Evolutionary conservation across 169 alveolate genomes (phyloP).

Genomic region (Plasmodium vinckei): DNA sequence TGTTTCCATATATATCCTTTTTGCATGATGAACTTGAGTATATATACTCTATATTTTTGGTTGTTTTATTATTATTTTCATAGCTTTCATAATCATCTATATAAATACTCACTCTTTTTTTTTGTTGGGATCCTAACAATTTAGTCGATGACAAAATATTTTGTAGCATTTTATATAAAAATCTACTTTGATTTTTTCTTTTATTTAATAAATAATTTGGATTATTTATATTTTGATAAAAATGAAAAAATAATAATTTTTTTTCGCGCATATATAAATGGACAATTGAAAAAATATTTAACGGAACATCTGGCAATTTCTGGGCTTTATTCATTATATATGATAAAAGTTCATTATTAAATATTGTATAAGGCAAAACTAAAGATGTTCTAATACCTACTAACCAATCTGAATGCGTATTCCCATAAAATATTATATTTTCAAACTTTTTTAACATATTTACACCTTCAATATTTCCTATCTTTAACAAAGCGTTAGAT

Average conservation of each 20-base stretch:
- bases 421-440: constrained; percentile 83
- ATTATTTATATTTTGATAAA: constrained; percentile 60
- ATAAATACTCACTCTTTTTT: constrained; percentile 22
- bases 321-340: constrained; percentile 70
- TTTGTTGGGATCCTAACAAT: constrained; percentile 16
- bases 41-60: too few relatives aligned
- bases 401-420: constrained; percentile 82
- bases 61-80: neutral
- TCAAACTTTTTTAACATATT: constrained; percentile 75
- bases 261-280: constrained; percentile 75
- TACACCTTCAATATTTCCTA: constrained; percentile 76
- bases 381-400: constrained; percentile 87
- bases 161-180: constrained; percentile 67
- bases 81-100: constrained; percentile 1
- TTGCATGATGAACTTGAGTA: too few relatives aligned
- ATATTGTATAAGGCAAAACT: constrained; percentile 78
- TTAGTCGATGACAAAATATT: constrained; percentile 51
- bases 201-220: constrained; percentile 43
- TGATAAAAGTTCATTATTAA: constrained; percentile 56
- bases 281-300: constrained; percentile 62
- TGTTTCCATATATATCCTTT: too few relatives aligned
- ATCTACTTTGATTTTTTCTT: constrained; percentile 35
- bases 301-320: constrained; percentile 79
- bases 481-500: constrained; percentile 77
- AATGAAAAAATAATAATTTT: constrained; percentile 52